A percentile compares a stretch with the other conserved stretches of the same genome.
Evolutionary conservation across 2,329 filamentous ascomycete genomes (phyloP).

Genomic region (Teratosphaeria pseudoeucalypti): DNA sequence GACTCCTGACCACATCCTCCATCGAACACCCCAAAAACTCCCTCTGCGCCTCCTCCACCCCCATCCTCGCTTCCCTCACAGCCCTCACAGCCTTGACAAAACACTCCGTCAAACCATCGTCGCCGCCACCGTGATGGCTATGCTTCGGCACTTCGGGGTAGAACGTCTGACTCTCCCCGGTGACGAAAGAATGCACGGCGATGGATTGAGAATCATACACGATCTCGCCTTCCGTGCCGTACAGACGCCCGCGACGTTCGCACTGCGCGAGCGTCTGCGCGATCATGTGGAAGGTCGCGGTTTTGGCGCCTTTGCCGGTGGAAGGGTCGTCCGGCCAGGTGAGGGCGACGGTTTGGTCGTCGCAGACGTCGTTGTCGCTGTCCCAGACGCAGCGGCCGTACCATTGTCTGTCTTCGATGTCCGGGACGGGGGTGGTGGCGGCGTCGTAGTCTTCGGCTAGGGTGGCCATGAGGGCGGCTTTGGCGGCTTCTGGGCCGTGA

Average conservation of each 20-base stretch:
- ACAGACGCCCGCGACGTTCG: slow-evolving; percentile 72
- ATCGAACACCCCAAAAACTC: slow-evolving; percentile 70
- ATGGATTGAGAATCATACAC: slow-evolving; percentile 73
- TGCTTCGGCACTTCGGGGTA: slow-evolving; percentile 47
- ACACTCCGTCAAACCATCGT: slow-evolving; percentile 67
- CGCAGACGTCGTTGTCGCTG: slow-evolving; percentile 82
- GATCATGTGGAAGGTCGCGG: slow-evolving; percentile 86
- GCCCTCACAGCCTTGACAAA: slow-evolving; percentile 74
- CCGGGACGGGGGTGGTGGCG: slow-evolving; percentile 40
- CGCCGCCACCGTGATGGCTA: slow-evolving; percentile 60
- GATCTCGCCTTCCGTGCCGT: slow-evolving; percentile 78
- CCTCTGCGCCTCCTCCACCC: slow-evolving; percentile 60
- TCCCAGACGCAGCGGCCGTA: slow-evolving; percentile 96
- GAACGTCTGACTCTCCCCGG: slow-evolving; percentile 44
- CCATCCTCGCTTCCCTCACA: slow-evolving; percentile 61
- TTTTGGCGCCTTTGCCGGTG: slow-evolving; percentile 56
- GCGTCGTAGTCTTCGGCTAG: slow-evolving; percentile 48
- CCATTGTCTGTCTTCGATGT: slow-evolving; percentile 50
- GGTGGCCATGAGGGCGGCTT: slow-evolving; percentile 37
- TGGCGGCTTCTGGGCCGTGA: slow-evolving; percentile 39
- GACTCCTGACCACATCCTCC: slow-evolving; percentile 79
- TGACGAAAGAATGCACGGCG: slow-evolving; percentile 61
- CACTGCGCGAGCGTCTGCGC: slow-evolving; percentile 82
- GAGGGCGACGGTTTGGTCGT: slow-evolving; percentile 84
- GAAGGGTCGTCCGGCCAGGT: slow-evolving; percentile 54